A percentile compares a stretch with the other conserved stretches of the same genome.
phyloP scores from a whole-genome alignment of 1,284 basidiomycete genomes.

The Laetiporus sulphureus region DNA sequence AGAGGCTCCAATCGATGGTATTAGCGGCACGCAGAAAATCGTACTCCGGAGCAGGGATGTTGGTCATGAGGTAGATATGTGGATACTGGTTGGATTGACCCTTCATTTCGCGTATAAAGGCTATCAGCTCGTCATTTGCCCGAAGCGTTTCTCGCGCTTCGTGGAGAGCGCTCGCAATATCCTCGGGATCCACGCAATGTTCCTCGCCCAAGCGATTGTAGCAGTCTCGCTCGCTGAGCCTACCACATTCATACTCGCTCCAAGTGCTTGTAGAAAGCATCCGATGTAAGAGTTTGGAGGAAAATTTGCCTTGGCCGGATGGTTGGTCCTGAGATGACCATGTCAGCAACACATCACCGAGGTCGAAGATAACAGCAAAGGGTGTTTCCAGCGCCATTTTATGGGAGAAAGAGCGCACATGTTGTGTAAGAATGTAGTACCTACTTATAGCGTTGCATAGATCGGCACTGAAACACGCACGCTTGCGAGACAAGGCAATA shows the following conservation, averaged over 20 bases:
- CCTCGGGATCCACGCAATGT: slow-evolving; percentile 32
- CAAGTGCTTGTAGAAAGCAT: slow-evolving; percentile 44
- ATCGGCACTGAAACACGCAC: too few species aligned
- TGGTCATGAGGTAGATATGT: slow-evolving; percentile 50
- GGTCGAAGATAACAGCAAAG: slow-evolving; percentile 41
- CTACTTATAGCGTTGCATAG: too few species aligned
- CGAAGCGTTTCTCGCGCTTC: slow-evolving; percentile 40
- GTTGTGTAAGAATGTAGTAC: too few species aligned
- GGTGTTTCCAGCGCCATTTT: neutral
- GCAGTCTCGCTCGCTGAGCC: slow-evolving; percentile 36
- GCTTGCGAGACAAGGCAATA: too few species aligned
- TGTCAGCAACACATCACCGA: slow-evolving; percentile 51
- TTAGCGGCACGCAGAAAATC: slow-evolving; percentile 34
- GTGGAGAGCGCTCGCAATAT: slow-evolving; percentile 37
- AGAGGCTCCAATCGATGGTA: slow-evolving; percentile 44
- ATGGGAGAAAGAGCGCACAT: too few species aligned
- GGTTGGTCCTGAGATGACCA: slow-evolving; percentile 45
- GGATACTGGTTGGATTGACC: slow-evolving; percentile 26
- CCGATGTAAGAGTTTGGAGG: slow-evolving; percentile 33
- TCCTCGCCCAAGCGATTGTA: slow-evolving; percentile 37
- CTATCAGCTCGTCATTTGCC: slow-evolving; percentile 37
- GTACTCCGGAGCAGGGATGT: slow-evolving; percentile 52
- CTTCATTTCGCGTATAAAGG: slow-evolving; percentile 42
- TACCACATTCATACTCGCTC: slow-evolving; percentile 44
- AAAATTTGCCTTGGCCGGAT: slow-evolving; percentile 40